phyloP scores from a whole-genome alignment of 2,329 filamentous ascomycete genomes.

The Paecilomyces fulvus region DNA sequence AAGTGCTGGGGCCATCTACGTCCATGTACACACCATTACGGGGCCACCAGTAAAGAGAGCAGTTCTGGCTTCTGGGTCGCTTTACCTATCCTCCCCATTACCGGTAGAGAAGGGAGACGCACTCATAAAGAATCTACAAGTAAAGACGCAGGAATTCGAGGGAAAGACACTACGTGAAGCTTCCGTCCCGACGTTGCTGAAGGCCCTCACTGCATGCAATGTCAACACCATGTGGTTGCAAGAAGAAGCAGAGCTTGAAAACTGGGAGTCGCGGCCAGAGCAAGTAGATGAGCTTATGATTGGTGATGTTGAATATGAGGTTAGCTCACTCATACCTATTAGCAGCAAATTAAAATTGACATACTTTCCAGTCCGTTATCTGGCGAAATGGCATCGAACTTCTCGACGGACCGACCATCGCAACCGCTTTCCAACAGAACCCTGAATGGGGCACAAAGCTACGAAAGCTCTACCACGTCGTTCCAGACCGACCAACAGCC shows the following conservation, averaged over 20 bases:
- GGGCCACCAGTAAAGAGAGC: slow-evolving; percentile 24
- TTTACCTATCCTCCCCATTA: slow-evolving; percentile 37
- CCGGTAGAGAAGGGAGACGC: slow-evolving; percentile 24
- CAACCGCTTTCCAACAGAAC: slow-evolving; percentile 24
- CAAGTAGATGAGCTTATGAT: slow-evolving; percentile 31
- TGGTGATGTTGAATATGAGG: slow-evolving; percentile 38
- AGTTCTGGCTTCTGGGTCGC: slow-evolving; percentile 35
- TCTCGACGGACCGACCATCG: slow-evolving; percentile 24
- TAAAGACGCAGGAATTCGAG: slow-evolving; percentile 18
- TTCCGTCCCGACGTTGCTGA: slow-evolving; percentile 21
- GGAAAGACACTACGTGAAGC: slow-evolving; percentile 22
- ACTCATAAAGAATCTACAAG: slow-evolving; percentile 21
- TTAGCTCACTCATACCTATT: slow-evolving; percentile 5
- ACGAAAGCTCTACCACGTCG: slow-evolving; percentile 35
- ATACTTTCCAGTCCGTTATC: slow-evolving; percentile 30
- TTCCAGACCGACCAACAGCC: slow-evolving; percentile 29
- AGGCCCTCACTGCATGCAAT: slow-evolving; percentile 27
- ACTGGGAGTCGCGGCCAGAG: slow-evolving; percentile 30
- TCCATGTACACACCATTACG: slow-evolving; percentile 34
- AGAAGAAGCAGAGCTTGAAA: slow-evolving; percentile 25
- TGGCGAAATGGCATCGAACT: slow-evolving; percentile 38
- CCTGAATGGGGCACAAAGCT: slow-evolving; percentile 23
- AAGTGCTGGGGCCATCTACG: slow-evolving; percentile 40
- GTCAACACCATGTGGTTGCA: slow-evolving; percentile 38
- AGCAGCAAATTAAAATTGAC: neutral